A percentile compares a stretch with the other conserved stretches of the same genome.
Evolutionary conservation across 108 stramenopile genomes (phyloP).

Genomic region (Discostella stelligeroides): DNA sequence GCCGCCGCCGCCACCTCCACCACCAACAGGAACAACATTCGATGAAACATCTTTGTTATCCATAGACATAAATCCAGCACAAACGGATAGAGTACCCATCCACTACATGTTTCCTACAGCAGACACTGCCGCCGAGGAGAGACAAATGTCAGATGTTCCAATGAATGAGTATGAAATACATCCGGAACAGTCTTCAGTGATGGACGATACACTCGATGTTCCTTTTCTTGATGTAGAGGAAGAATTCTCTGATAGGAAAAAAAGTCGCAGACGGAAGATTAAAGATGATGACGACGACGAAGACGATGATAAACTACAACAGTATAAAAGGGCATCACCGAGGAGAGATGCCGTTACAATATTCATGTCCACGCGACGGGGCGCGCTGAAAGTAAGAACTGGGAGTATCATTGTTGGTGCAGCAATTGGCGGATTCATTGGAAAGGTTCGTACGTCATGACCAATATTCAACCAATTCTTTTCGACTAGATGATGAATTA

Average conservation of each 20-base stretch:
- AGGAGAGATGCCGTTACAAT: constrained; percentile 70
- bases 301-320: constrained; percentile 24
- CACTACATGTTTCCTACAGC: constrained; percentile 50
- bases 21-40: no score
- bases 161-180: constrained; percentile 1
- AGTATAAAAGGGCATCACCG: constrained; percentile 47
- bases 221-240: constrained; percentile 29
- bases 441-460: constrained; percentile 69
- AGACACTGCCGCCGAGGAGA: constrained; percentile 36
- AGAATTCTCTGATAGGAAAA: constrained; percentile 10
- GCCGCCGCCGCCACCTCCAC: background rate
- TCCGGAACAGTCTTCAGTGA: background rate
- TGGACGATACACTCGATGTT: constrained; percentile 22
- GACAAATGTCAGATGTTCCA: constrained; percentile 8
- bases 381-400: constrained; percentile 54
- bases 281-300: constrained; percentile 33
- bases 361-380: constrained; percentile 64
- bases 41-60: background rate
- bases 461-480: no score
- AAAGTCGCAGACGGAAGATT: background rate
- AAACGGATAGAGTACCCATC: constrained; percentile 43
- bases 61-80: constrained; percentile 36
- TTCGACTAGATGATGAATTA: no score
- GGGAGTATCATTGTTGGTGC: constrained; percentile 59
- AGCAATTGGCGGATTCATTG: constrained; percentile 54